Percentiles rank a stretch among this genome's conserved stretches.
phyloP scores from a whole-genome alignment of 2,329 filamentous ascomycete genomes.

The Paramyrothecium sp. region DNA sequence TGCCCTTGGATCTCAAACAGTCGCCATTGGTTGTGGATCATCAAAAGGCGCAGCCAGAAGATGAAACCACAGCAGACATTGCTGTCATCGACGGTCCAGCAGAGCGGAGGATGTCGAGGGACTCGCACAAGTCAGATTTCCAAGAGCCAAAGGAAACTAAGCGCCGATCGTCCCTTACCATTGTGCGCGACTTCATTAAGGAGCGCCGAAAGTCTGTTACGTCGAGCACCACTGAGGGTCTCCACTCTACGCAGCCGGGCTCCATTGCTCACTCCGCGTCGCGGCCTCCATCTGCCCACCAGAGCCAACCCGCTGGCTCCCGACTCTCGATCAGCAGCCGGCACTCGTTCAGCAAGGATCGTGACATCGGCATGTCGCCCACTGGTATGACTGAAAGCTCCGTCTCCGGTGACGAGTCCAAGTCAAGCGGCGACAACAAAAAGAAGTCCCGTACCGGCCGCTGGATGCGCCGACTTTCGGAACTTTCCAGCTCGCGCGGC shows the following conservation, averaged over 20 bases:
- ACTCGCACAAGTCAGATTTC: slow-evolving; percentile 32
- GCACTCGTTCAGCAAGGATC: slow-evolving; percentile 47
- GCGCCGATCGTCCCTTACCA: slow-evolving; percentile 57
- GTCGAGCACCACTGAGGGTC: slow-evolving; percentile 44
- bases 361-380: slow-evolving; percentile 34
- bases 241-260: slow-evolving; percentile 16
- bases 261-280: too few relatives aligned
- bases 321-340: slow-evolving; percentile 66
- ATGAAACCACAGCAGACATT: slow-evolving; percentile 12
- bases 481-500: slow-evolving; percentile 43
- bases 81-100: slow-evolving; percentile 41
- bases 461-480: slow-evolving; percentile 59
- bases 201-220: slow-evolving; percentile 54
- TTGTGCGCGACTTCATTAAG: slow-evolving; percentile 62
- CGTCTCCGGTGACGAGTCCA: slow-evolving; percentile 47
- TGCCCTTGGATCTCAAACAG: slow-evolving; percentile 52
- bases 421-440: slow-evolving; percentile 37
- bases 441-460: slow-evolving; percentile 52
- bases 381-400: slow-evolving; percentile 41
- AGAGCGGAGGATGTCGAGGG: slow-evolving; percentile 46
- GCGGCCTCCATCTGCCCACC: slow-evolving; percentile 44
- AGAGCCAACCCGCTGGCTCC: slow-evolving; percentile 47
- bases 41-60: slow-evolving; percentile 32
- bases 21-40: slow-evolving; percentile 60
- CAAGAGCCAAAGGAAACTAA: slow-evolving; percentile 33